Conservation (phyloP, 1,139 yeast genomes). For the Martiniozyma asiatica region DNA sequence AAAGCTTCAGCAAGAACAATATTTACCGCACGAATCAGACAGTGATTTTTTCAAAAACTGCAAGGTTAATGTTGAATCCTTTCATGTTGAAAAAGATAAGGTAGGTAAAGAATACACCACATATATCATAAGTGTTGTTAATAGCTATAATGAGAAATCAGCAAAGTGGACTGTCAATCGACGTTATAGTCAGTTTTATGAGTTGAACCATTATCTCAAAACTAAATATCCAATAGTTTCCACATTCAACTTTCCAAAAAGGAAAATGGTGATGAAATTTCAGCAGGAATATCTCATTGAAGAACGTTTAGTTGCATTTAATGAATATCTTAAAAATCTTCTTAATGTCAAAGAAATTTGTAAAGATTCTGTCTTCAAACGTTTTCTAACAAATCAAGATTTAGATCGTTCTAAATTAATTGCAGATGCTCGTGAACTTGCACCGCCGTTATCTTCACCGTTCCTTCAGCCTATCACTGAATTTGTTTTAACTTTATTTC, state of each 20-base stretch:
- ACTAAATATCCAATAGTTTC: constrained; percentile 39
- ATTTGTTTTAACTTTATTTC: constrained; percentile 56
- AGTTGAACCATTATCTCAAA: constrained; percentile 54
- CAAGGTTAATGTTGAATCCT: constrained; percentile 51
- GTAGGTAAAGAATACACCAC: constrained; percentile 47
- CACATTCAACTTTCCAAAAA: constrained; percentile 47
- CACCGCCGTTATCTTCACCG: constrained; percentile 23
- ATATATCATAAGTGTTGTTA: constrained; percentile 69
- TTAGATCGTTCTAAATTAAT: constrained; percentile 31
- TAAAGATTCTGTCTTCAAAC: constrained; percentile 56
- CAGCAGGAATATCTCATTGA: constrained; percentile 54
- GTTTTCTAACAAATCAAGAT: constrained; percentile 66
- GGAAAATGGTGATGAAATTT: constrained; percentile 54
- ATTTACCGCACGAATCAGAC: constrained; percentile 71
- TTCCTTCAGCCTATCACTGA: constrained; percentile 82
- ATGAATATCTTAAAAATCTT: constrained; percentile 47
- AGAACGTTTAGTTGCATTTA: constrained; percentile 48
- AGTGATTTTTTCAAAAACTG: constrained; percentile 69
- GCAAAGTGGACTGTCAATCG: constrained; percentile 77
- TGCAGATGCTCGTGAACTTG: constrained; percentile 6
- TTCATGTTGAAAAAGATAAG: constrained; percentile 39
- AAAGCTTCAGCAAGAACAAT: constrained; percentile 69
- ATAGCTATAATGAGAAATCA: constrained; percentile 31
- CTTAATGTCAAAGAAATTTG: constrained; percentile 60
- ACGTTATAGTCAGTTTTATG: constrained; percentile 73